These are phyloP conservation scores for Cubamyces sp. DNA, from an alignment of 768 basidiomycete species.

Conservation along the genomic window DNA sequence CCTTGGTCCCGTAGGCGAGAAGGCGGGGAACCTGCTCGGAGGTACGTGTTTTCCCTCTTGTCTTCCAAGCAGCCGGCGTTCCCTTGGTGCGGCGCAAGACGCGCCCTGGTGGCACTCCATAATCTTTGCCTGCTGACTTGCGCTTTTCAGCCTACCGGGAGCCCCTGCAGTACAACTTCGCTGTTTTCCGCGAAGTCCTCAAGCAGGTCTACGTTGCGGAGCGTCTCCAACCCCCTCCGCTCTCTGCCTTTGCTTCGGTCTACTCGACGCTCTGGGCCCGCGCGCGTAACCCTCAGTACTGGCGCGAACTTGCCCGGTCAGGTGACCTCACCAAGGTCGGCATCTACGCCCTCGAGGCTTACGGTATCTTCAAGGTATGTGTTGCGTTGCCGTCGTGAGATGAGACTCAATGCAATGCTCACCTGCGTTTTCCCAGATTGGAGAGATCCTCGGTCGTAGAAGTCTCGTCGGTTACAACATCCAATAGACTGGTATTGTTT, in stretches of 20 bases:
- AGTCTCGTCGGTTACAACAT: conserved; percentile 79
- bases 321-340: conserved; percentile 73
- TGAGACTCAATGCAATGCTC: background rate
- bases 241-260: conserved; percentile 55
- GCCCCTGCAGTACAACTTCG: conserved; percentile 77
- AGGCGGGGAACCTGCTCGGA: conserved; percentile 60
- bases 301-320: conserved; percentile 58
- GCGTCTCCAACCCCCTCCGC: conserved; percentile 66
- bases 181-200: conserved; percentile 72
- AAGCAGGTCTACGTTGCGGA: conserved; percentile 59
- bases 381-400: background rate
- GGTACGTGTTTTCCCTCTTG: conserved; percentile 39
- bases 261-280: conserved; percentile 71
- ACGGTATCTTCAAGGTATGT: conserved; percentile 85
- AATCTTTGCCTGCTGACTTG: background rate
- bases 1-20: conserved; percentile 55
- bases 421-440: conserved; percentile 54
- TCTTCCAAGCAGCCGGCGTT: too few species aligned
- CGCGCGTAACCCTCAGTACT: conserved; percentile 59
- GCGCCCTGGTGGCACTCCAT: background rate
- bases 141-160: conserved; percentile 64
- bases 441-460: conserved; percentile 85
- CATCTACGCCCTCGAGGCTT: conserved; percentile 83
- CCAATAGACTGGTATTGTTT: conserved; percentile 31
- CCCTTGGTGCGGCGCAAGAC: background rate